These are phyloP conservation scores for Coniochaeta sp. DNA, from an alignment of 2,329 filamentous ascomycete genomes.

Conservation along the genomic window DNA sequence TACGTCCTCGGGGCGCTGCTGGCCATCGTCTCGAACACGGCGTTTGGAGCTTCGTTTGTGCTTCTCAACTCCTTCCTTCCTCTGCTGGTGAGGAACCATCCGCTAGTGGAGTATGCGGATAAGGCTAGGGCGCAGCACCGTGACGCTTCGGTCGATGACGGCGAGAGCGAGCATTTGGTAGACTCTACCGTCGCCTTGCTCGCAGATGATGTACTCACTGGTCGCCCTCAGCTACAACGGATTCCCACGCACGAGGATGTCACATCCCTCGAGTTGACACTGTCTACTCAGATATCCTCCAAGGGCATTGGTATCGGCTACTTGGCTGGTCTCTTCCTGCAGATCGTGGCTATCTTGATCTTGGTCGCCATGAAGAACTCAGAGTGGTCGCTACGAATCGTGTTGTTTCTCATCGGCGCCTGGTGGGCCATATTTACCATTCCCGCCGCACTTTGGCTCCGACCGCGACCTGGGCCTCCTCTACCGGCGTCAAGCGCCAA, in stretches of 20 bases:
- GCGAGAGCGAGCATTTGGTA: constrained; percentile 20
- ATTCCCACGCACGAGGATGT: constrained; percentile 37
- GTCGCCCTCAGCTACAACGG: constrained; percentile 25
- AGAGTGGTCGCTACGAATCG: constrained; percentile 78
- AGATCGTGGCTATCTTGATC: constrained; percentile 72
- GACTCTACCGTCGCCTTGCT: constrained; percentile 43
- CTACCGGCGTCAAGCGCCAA: constrained; percentile 37
- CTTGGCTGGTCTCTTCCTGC: constrained; percentile 74
- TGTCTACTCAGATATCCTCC: constrained; percentile 87
- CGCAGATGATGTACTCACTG: constrained; percentile 20
- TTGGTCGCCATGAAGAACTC: constrained; percentile 67
- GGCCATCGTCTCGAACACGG: constrained; percentile 86
- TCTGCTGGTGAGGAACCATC: constrained; percentile 80
- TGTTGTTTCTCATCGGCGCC: constrained; percentile 75
- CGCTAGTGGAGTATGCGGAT: constrained; percentile 30
- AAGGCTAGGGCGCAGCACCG: constrained; percentile 21
- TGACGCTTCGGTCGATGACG: constrained; percentile 18
- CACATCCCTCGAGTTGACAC: constrained; percentile 60
- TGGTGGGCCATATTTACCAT: constrained; percentile 96
- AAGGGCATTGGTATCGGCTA: constrained; percentile 94
- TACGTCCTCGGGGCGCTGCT: constrained; percentile 78
- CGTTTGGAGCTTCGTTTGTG: constrained; percentile 91
- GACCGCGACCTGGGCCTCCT: constrained; percentile 81
- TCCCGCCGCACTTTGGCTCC: constrained; percentile 79
- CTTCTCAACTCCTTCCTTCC: constrained; percentile 93